Evolutionary conservation across 2,329 filamentous ascomycete species (phyloP).

Genomic region (Aspergillus uvarum): DNA sequence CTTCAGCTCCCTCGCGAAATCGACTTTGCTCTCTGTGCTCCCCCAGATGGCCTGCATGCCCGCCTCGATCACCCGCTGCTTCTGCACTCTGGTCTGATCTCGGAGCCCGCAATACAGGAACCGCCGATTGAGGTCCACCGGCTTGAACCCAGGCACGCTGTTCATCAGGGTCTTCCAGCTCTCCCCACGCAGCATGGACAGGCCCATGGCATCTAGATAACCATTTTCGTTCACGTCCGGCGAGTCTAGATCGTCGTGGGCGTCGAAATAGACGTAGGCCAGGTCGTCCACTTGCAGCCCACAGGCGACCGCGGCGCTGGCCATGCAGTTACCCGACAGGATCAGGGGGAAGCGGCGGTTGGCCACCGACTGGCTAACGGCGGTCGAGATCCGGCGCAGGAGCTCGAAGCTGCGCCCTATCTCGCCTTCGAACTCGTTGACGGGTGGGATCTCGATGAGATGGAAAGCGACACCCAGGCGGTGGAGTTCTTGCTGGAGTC

Average conservation of each 20-base stretch:
- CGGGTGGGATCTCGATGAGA: conserved; percentile 27
- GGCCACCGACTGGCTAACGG: conserved; percentile 29
- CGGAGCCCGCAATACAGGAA: conserved; percentile 30
- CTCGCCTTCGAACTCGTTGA: conserved; percentile 42
- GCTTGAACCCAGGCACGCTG: conserved; percentile 32
- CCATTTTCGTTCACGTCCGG: conserved; percentile 38
- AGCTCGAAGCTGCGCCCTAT: conserved; percentile 44
- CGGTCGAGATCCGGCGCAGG: conserved; percentile 37
- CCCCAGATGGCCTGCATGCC: conserved; percentile 35
- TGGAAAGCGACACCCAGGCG: conserved; percentile 24
- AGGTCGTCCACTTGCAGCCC: conserved; percentile 31
- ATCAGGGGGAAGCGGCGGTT: conserved; percentile 39
- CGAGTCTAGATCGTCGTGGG: conserved; percentile 45
- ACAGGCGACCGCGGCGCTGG: conserved; percentile 38
- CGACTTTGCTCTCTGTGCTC: conserved; percentile 8
- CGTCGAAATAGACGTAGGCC: conserved; percentile 45
- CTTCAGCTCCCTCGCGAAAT: conserved; percentile 19
- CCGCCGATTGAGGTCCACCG: conserved; percentile 14
- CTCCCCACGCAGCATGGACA: conserved; percentile 39
- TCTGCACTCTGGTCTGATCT: conserved; percentile 31
- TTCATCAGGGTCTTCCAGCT: conserved; percentile 33
- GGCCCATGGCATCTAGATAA: conserved; percentile 40
- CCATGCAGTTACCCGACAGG: conserved; percentile 43
- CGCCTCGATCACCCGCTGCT: conserved; percentile 30
- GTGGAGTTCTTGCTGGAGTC: conserved; percentile 30